Percentiles rank a stretch among this genome's conserved stretches.
phyloP scores from a whole-genome alignment of 1,284 basidiomycete species.

The Takashimella koratensis region DNA sequence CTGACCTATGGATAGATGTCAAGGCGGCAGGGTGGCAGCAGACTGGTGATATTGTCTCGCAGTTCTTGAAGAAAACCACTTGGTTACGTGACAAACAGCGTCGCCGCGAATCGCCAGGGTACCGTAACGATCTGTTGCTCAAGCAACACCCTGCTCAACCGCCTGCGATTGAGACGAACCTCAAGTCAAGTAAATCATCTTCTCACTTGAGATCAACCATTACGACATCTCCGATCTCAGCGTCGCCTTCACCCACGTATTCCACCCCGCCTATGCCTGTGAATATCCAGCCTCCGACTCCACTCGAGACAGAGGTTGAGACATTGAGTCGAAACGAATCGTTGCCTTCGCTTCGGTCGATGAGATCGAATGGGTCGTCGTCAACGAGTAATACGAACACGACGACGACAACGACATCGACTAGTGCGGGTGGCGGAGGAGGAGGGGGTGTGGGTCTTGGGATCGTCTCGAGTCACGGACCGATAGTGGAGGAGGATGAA shows the following conservation, averaged over 20 bases:
- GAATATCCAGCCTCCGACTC: slow-evolving; percentile 8
- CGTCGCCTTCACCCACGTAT: background rate
- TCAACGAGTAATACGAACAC: slow-evolving; percentile 2
- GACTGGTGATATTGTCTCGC: slow-evolving; percentile 44
- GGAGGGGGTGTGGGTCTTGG: background rate
- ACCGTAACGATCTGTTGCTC: background rate
- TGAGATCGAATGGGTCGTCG: background rate
- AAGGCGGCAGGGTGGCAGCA: slow-evolving; percentile 47
- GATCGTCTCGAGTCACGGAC: background rate
- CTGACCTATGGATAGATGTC: no score
- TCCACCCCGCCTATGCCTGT: slow-evolving; percentile 11
- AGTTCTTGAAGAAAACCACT: slow-evolving; percentile 38
- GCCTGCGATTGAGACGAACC: slow-evolving; percentile 17
- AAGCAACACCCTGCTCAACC: background rate
- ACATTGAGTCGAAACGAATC: background rate
- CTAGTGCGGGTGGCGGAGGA: background rate
- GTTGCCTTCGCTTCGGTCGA: background rate
- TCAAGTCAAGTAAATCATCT: slow-evolving; percentile 24
- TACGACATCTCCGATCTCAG: background rate
- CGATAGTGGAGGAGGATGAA: background rate
- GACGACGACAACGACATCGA: background rate
- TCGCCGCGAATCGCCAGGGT: background rate
- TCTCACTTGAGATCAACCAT: background rate
- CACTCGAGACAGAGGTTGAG: slow-evolving; percentile 11
- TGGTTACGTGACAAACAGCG: slow-evolving; percentile 8